phyloP scores from a whole-genome alignment of 169 alveolate species.

The Cryptosporidium baileyi region DNA sequence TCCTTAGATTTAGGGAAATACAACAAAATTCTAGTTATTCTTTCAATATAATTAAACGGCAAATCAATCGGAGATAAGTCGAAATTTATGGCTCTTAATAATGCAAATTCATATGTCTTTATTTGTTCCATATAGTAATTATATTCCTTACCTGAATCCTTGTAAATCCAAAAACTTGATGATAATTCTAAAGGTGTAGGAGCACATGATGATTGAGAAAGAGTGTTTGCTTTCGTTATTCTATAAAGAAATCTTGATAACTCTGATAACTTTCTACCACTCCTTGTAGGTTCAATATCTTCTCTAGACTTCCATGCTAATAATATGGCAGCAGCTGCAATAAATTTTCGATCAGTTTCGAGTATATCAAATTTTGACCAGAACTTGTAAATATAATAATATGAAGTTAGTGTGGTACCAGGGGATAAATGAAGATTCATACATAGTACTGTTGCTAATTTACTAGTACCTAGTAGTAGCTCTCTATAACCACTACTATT shows the following conservation, averaged over 20 bases:
- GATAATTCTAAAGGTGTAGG: constrained; percentile 29
- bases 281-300: constrained; percentile 48
- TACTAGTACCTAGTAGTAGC: constrained; percentile 57
- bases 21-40: constrained; percentile 19
- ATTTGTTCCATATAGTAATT: constrained; percentile 50
- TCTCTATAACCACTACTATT: constrained; percentile 56
- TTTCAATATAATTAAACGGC: constrained; percentile 46
- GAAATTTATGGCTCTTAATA: constrained; percentile 54
- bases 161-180: constrained; percentile 65
- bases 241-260: constrained; percentile 53
- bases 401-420: constrained; percentile 49
- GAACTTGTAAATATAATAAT: constrained; percentile 38
- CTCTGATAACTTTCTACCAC: constrained; percentile 52
- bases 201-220: not conserved
- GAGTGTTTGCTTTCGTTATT: constrained; percentile 46
- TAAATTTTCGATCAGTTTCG: constrained; percentile 46
- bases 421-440: constrained; percentile 45
- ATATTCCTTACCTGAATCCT: constrained; percentile 57
- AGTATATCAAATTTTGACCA: constrained; percentile 65
- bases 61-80: constrained; percentile 41
- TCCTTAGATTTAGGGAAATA: constrained; percentile 18
- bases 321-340: constrained; percentile 66
- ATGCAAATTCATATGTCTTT: constrained; percentile 57
- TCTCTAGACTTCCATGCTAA: constrained; percentile 59
- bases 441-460: constrained; percentile 35